These are phyloP conservation scores for Candida nonsorbophila DNA, from an alignment of 805 yeast genomes.

Conservation along the genomic window DNA sequence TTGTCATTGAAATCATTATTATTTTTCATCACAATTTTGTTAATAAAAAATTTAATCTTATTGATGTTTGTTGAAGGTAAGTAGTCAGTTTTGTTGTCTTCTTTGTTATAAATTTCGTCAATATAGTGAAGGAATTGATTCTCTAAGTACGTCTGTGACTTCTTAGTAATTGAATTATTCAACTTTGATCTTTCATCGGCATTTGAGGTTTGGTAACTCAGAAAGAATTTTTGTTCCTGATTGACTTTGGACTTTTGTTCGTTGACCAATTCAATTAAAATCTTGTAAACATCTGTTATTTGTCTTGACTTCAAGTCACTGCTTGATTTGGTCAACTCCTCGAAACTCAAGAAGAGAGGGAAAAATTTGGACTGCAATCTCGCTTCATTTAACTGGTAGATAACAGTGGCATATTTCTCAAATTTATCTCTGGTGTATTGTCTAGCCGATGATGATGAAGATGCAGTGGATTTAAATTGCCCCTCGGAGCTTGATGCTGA, in stretches of 20 bases:
- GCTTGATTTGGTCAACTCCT: conserved; percentile 52
- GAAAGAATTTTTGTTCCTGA: conserved; percentile 30
- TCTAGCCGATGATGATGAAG: conserved; percentile 13
- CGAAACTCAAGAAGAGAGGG: conserved; percentile 56
- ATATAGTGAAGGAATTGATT: conserved; percentile 72
- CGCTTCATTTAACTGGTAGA: conserved; percentile 65
- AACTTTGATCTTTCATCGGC: conserved; percentile 23
- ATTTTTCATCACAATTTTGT: conserved; percentile 30
- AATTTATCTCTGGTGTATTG: conserved; percentile 50
- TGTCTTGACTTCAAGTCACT: conserved; percentile 65
- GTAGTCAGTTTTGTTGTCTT: conserved; percentile 30
- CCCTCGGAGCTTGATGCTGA: conserved; percentile 7
- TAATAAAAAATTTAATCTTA: conserved; percentile 59
- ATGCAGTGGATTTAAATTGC: conserved; percentile 1
- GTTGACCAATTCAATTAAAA: conserved; percentile 46
- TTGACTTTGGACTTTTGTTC: conserved; percentile 27
- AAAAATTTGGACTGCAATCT: conserved; percentile 50
- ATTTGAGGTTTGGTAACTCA: conserved; percentile 8
- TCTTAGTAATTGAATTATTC: conserved; percentile 44
- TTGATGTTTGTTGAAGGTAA: conserved; percentile 62
- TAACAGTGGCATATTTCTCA: conserved; percentile 68
- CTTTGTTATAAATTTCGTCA: conserved; percentile 60
- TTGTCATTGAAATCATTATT: conserved; percentile 20
- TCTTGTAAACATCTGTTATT: conserved; percentile 68
- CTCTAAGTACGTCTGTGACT: conserved; percentile 62